Evolutionary conservation across 306 rosid genomes (phyloP).

Genomic region (Malus sylvestris): DNA sequence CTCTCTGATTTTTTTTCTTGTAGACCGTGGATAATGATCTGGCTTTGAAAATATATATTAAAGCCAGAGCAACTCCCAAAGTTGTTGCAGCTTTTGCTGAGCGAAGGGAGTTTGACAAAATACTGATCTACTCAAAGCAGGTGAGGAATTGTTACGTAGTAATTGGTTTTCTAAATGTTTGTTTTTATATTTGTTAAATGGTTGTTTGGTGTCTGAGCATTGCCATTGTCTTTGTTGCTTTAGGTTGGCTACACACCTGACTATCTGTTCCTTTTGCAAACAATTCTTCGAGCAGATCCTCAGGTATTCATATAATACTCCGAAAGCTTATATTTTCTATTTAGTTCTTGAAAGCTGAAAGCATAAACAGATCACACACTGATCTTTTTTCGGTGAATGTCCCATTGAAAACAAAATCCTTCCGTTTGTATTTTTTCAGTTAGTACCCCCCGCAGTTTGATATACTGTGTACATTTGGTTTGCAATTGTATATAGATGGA

Average conservation of each 20-base stretch:
- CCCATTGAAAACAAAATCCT: neutral
- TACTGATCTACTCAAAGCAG: constrained; percentile 96
- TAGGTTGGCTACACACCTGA: constrained; percentile 99
- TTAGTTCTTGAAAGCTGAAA: neutral
- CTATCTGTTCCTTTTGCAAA: constrained; percentile 92
- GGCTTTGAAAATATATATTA: constrained; percentile 90
- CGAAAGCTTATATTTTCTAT: constrained; percentile 1
- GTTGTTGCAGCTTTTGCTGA: constrained; percentile 99
- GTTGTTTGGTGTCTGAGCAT: constrained; percentile 11
- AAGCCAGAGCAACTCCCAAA: constrained; percentile 99
- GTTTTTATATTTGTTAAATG: neutral
- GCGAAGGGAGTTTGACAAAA: constrained; percentile 97
- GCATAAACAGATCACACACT: neutral
- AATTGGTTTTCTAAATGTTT: neutral
- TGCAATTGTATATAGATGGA: neutral
- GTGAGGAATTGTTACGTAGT: constrained; percentile 25
- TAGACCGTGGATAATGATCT: constrained; percentile 97
- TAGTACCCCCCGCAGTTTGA: neutral
- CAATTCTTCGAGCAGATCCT: constrained; percentile 94
- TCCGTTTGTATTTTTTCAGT: constrained; percentile 2
- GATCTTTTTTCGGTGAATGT: neutral
- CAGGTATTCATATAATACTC: constrained; percentile 47
- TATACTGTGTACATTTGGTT: neutral
- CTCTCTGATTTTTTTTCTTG: neutral
- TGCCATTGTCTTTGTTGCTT: constrained; percentile 25